A percentile compares a stretch with the other conserved stretches of the same genome.
Conservation (phyloP, 106 monocot species). For the Chionographis japonica region DNA sequence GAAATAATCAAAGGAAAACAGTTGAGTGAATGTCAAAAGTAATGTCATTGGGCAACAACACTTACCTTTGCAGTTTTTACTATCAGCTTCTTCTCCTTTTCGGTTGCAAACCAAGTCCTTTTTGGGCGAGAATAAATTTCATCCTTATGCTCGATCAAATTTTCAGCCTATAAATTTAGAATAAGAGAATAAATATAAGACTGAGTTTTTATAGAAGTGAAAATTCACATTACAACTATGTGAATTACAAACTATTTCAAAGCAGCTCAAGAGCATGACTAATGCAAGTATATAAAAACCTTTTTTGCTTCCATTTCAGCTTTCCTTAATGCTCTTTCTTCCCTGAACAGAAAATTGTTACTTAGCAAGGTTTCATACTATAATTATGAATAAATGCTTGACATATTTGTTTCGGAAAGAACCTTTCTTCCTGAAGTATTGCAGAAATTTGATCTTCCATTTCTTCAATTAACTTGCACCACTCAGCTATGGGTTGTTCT, state of each 20-base stretch:
- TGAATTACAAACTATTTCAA: constrained; percentile 4
- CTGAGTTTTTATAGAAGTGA: background rate
- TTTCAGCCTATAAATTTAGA: constrained; percentile 63
- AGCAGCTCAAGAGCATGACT: constrained; percentile 3
- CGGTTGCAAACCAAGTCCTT: constrained; percentile 83
- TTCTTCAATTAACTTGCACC: constrained; percentile 71
- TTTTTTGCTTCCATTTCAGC: constrained; percentile 98
- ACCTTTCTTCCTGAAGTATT: constrained; percentile 90
- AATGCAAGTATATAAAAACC: constrained; percentile 28
- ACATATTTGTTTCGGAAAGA: background rate
- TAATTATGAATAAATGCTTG: constrained; percentile 1
- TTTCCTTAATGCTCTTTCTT: constrained; percentile 71
- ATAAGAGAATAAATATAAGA: background rate
- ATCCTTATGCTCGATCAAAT: constrained; percentile 86
- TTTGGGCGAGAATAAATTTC: constrained; percentile 94
- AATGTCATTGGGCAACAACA: background rate
- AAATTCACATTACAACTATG: background rate
- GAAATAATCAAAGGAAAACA: background rate
- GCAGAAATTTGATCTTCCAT: constrained; percentile 80
- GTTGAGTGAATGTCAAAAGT: no score
- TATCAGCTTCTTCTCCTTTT: constrained; percentile 80
- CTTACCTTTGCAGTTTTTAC: constrained; percentile 71
- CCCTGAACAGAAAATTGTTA: constrained; percentile 39
- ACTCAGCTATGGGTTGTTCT: constrained; percentile 69
- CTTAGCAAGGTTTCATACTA: background rate